A percentile compares a stretch with the other conserved stretches of the same genome.
Conservation (phyloP, 2,329 filamentous ascomycete species). For the Hypoxylon sp. region DNA sequence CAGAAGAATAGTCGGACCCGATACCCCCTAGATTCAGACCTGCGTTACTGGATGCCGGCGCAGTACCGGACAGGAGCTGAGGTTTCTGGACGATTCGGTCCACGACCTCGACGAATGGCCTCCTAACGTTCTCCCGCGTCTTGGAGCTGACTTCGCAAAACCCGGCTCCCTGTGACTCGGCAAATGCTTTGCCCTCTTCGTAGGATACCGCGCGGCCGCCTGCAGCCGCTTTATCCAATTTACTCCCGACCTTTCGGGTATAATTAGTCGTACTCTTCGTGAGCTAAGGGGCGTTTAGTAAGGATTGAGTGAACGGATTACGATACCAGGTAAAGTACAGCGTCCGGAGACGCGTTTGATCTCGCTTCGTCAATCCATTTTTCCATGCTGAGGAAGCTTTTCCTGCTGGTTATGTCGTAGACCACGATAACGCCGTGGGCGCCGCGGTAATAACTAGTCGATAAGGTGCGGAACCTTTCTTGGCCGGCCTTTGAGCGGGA, state of each 20-base stretch:
- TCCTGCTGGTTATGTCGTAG: constrained; percentile 63
- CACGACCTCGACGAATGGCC: constrained; percentile 66
- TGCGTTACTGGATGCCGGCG: constrained; percentile 43
- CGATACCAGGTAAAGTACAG: constrained; percentile 63
- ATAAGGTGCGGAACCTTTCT: constrained; percentile 64
- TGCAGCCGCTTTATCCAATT: constrained; percentile 62
- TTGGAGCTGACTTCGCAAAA: constrained; percentile 69
- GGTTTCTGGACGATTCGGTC: constrained; percentile 63
- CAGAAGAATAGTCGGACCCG: constrained; percentile 46
- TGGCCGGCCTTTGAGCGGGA: constrained; percentile 56
- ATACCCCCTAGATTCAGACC: constrained; percentile 50
- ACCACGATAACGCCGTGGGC: constrained; percentile 64
- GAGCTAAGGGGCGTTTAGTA: background rate
- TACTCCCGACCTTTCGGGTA: constrained; percentile 60
- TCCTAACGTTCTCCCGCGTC: constrained; percentile 64
- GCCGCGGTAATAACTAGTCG: constrained; percentile 65
- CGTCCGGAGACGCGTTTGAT: constrained; percentile 62
- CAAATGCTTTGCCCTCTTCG: constrained; percentile 63
- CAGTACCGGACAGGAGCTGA: constrained; percentile 55
- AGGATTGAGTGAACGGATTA: background rate
- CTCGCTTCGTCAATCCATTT: constrained; percentile 68
- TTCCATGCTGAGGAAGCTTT: constrained; percentile 66
- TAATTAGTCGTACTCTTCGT: constrained; percentile 18
- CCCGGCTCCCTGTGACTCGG: constrained; percentile 59
- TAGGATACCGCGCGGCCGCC: constrained; percentile 59